Base-by-base conservation (phyloP, 2,329 filamentous ascomycete species). In the Dactylellina drechsleri region DNA sequence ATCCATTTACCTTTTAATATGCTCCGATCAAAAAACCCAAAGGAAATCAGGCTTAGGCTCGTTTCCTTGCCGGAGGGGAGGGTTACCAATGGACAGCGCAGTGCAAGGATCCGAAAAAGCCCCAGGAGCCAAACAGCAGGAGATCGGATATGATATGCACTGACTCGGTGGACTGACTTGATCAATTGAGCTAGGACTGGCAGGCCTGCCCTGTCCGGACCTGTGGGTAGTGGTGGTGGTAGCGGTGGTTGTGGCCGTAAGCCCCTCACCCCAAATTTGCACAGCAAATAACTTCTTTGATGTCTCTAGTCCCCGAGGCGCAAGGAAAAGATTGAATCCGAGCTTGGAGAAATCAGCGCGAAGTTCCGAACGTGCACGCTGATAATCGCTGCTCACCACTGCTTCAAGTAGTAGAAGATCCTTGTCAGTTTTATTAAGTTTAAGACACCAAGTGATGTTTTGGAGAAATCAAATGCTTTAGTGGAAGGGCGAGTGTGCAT, bases 321-420 rank as follows among this genome's bases (percentile, higher is more conserved):
- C 61, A 41, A 66, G 54, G 57, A 61, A 41, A 60, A 49, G 49
- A 23, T 36, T 10, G 31, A 36, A 36, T 43, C 36, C 58, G 16
- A 59, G 52, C 45, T 18, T 60, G 28, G 16, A 28, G 64, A 64
- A 62, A 54, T 20, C 71, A 65, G 71, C 71, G 71, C 71, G 71
- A 75, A 64, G 71, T 75, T 75, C 71, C 71, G 71, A 75, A 75
- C 71, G 52, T 60, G 65, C 40, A 75, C 64, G 71, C 64, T 53
- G 58, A 75, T 64, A 65, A 36, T 68, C 56, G 58, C 60, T 59
- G 59, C 36, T 52, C n/a, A 18, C 45, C 26, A 20, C 54, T 65
- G 43, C 57, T 52, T 53, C 36, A 36, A 50, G 10, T 49, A 28
- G 41, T n/a, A 28, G 23, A 59, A 16, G 36, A 45, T 10, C 50